Base-by-base conservation (phyloP, 345 rosid species). In the Syzygium oleosum region DNA sequence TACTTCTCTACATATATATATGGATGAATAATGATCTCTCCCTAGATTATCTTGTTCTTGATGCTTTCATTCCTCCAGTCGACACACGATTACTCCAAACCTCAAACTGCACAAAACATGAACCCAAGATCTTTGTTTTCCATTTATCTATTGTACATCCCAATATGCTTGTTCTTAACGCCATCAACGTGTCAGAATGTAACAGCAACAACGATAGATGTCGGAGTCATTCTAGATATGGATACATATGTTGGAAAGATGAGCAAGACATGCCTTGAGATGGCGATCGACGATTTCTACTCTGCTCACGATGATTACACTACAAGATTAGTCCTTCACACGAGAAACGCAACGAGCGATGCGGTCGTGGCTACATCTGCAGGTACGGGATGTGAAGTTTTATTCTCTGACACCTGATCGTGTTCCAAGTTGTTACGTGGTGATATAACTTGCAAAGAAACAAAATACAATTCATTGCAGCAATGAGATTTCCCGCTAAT, bases 241-340 rank as follows among this genome's bases (percentile, higher is more conserved):
- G 92, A 92, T 23, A 56, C 9, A 1, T 29, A 1, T 17, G 13
- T 55, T 11, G 94, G 89, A 46, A 90, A 88, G 38, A 41, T 90
- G 23, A 53, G 56, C 3, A 68, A 90, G 93, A 91, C 92, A 6
- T 93, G 97, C 89, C 90, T 95, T 41, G 85, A 93, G 63, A 88
- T 93, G 94, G 90, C 96, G 25, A 88, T 96, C 7, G 78, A 91
- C 0, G 98, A 96, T 38, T 93, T 96, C 85, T 94, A 95, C 27
- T 86, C 86, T 11, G 29, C 90, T 49, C 86, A 87, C 85, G 56
- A 87, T 7, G 53, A 84, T 46, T 95, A 90, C 91, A 89, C 78
- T 84, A 94, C 97, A 65, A 92, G 98, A 88, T 77, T 95, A 55
- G 85, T 87, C 23, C 77, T 94, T 12, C 85, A 73, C 86, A 3